These are phyloP conservation scores for Chrysanthemum makinoi DNA, from an alignment of 129 eudicot genomes.

Conservation along the genomic window DNA sequence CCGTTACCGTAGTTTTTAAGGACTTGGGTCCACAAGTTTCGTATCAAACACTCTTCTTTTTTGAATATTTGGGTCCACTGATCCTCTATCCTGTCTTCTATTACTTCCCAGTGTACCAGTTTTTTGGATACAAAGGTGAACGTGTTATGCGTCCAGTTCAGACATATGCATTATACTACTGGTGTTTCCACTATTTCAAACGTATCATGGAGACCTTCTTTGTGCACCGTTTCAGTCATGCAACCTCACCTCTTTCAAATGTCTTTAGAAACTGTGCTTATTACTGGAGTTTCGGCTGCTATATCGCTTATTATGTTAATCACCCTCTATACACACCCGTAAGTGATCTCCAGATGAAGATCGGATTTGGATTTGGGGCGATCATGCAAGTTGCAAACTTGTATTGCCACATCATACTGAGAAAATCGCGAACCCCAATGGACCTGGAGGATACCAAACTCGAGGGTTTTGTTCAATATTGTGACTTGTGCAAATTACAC, in stretches of 20 bases:
- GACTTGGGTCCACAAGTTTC: conserved; percentile 95
- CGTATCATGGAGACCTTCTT: conserved; percentile 98
- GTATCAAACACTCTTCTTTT: conserved; percentile 87
- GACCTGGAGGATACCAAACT: conserved; percentile 84
- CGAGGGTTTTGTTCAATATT: conserved; percentile 79
- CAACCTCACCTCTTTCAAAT: conserved; percentile 94
- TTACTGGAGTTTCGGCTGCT: conserved; percentile 95
- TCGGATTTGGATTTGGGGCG: conserved; percentile 80
- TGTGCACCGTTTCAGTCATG: conserved; percentile 96
- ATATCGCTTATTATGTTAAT: conserved; percentile 83
- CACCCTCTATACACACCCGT: conserved; percentile 92
- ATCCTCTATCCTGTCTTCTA: conserved; percentile 82
- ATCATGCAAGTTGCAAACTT: conserved; percentile 81
- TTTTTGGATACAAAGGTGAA: conserved; percentile 72
- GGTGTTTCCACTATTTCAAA: conserved; percentile 95
- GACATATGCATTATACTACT: conserved; percentile 85
- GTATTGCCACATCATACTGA: conserved; percentile 88
- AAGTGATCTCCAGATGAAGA: conserved; percentile 83
- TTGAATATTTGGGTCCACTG: conserved; percentile 83
- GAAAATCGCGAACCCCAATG: conserved; percentile 59
- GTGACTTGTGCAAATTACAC: conserved; percentile 99
- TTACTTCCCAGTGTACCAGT: conserved; percentile 72
- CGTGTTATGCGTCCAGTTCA: conserved; percentile 77
- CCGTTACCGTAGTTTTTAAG: conserved; percentile 79
- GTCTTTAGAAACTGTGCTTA: conserved; percentile 93